Base-by-base conservation (phyloP, 176 grass and related monocot genomes). In the Areca catechu region DNA sequence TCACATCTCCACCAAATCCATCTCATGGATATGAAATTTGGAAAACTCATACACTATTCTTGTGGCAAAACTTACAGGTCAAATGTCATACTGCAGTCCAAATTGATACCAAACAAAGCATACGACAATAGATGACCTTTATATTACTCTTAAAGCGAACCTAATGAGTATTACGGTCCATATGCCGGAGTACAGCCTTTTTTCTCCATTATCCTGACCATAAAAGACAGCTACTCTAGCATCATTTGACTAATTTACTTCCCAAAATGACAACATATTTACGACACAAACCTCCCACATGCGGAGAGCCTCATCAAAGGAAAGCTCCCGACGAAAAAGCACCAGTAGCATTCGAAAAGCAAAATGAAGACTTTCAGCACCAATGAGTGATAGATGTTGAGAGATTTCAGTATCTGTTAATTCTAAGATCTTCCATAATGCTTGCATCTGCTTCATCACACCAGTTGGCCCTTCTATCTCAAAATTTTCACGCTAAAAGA, bases 281-380 rank as follows among this genome's bases (percentile, higher is more conserved):
- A 74, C 78, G 54, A 61, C 50, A 48, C 70, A 80, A 70, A 97
- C 93, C 93, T 97, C 93, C 93, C 93, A 97, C 93, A 97, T 97
- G 66, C 60, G 68, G 24, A 92, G 62, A 2, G 81, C 82, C 67
- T 92, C 87, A n/a, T 97, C 87, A 75, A 97, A 92, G 18, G 87
- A 91, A 61, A 97, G 71, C 56, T 97, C 87, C 59, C 87, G 93
- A 71, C 93, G 83, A 71, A 97, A 97, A 88, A 91, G 93, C 69
- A 97, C 93, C 65, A 97, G 74, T 61, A 96, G 74, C 93, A 97
- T 97, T 56, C 93, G 77, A 51, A 97, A 97, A 72, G 83, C 87
- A n/a, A 97, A 97, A 88, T 97, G 93, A 79, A 97, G 93, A 70
- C 83, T 91, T 67, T 97, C 93, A 28, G 93, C 93, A 66, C 93